Evolutionary conservation across 2,329 filamentous ascomycete genomes (phyloP).

Genomic region (Aspergillus quadricinctus): DNA sequence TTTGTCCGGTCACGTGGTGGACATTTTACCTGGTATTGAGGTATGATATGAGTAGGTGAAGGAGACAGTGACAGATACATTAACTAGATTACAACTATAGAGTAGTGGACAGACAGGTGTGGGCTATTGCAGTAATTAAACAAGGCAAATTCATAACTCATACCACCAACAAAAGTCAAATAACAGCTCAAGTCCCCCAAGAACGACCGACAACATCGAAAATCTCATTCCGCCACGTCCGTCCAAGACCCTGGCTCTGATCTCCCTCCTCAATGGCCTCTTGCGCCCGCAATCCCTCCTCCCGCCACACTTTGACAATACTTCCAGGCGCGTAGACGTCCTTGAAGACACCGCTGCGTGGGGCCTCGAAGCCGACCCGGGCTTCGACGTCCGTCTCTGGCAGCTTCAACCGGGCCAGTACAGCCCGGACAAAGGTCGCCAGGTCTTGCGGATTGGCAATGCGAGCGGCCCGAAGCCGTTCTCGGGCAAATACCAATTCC

Average conservation of each 20-base stretch:
- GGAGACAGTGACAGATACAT: not conserved
- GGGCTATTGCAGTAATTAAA: not conserved
- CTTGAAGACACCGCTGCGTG: slow-evolving; percentile 65
- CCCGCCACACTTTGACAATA: slow-evolving; percentile 83
- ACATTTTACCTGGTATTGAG: not conserved
- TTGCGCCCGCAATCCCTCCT: slow-evolving; percentile 65
- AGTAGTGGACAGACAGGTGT: not conserved
- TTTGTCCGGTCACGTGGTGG: not conserved
- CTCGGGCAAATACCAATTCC: slow-evolving; percentile 80
- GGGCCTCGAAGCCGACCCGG: slow-evolving; percentile 64
- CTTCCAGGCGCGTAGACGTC: slow-evolving; percentile 86
- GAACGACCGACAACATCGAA: slow-evolving; percentile 51
- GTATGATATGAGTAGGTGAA: too few relatives aligned
- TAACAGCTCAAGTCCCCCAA: not conserved
- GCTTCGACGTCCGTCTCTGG: slow-evolving; percentile 74
- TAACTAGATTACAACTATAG: not conserved
- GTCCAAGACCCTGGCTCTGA: slow-evolving; percentile 49
- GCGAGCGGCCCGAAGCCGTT: slow-evolving; percentile 77
- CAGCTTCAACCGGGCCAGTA: slow-evolving; percentile 70
- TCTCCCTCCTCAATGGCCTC: slow-evolving; percentile 70
- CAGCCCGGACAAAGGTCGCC: slow-evolving; percentile 75
- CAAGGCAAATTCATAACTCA: not conserved
- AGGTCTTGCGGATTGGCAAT: slow-evolving; percentile 77
- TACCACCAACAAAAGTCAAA: not conserved
- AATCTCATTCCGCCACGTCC: slow-evolving; percentile 77